These are phyloP conservation scores for Lindgomyces ingoldianus DNA, from an alignment of 495 filamentous ascomycete genomes.

Conservation along the genomic window DNA sequence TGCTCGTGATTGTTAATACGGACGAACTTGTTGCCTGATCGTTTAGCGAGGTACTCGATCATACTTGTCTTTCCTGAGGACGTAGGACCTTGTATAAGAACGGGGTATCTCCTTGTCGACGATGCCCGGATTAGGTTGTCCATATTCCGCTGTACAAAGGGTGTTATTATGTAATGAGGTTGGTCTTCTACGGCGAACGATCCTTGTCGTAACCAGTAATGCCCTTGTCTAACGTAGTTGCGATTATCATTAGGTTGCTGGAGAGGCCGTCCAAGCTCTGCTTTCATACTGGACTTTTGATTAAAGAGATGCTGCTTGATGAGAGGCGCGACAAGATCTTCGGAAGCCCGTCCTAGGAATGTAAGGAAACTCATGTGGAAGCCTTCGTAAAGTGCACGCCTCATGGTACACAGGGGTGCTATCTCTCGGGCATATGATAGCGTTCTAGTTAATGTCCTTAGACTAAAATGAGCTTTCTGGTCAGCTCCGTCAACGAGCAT, in stretches of 20 bases:
- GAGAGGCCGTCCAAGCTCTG: conserved; percentile 72
- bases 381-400: conserved; percentile 86
- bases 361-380: conserved; percentile 99
- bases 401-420: conserved; percentile 79
- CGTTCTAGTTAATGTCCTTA: conserved; percentile 89
- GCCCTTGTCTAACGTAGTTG: conserved; percentile 81
- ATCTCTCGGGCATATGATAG: conserved; percentile 84
- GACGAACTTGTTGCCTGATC: conserved; percentile 94
- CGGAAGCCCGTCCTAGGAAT: conserved; percentile 74
- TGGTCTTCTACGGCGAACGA: conserved; percentile 64
- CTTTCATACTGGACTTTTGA: conserved; percentile 62
- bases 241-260: conserved; percentile 71
- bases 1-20: conserved; percentile 99
- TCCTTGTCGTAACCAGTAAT: conserved; percentile 90
- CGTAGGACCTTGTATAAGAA: conserved; percentile 95
- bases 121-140: conserved; percentile 90
- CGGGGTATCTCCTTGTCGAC: conserved; percentile 86
- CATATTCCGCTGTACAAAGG: conserved; percentile 90
- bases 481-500: conserved; percentile 88
- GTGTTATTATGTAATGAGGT: conserved; percentile 91
- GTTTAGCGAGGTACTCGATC: conserved; percentile 96
- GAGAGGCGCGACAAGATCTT: conserved; percentile 71
- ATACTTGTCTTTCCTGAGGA: conserved; percentile 98
- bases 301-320: conserved; percentile 80
- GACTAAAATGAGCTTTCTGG: conserved; percentile 91